Evolutionary conservation across 768 basidiomycete genomes (phyloP).

Genomic region (Boletus sp.): DNA sequence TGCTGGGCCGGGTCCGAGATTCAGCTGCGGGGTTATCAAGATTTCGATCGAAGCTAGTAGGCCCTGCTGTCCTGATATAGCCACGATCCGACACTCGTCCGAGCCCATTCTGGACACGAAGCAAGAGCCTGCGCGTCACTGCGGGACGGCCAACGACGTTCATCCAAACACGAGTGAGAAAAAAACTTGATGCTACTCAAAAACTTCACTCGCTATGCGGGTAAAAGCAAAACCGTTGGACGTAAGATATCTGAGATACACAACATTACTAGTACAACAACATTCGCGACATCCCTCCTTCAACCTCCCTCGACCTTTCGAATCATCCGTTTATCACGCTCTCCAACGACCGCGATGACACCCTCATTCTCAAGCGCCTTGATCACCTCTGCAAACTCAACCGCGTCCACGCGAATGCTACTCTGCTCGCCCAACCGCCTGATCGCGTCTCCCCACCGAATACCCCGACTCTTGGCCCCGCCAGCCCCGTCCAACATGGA

Average conservation of each 20-base stretch:
- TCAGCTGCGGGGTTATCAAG: neutral
- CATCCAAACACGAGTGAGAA: neutral
- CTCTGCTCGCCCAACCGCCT: conserved; percentile 81
- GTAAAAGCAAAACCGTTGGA: neutral
- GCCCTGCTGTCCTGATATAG: conserved; percentile 16
- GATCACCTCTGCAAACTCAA: conserved; percentile 82
- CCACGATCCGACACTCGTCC: neutral
- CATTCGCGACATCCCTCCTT: neutral
- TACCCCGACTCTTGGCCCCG: conserved; percentile 51
- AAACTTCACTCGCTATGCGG: neutral
- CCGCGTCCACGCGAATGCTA: conserved; percentile 70
- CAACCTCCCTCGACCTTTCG: conserved; percentile 54
- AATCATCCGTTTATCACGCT: conserved; percentile 82
- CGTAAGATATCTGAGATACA: conserved; percentile 5
- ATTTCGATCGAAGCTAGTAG: neutral
- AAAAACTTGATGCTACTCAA: neutral
- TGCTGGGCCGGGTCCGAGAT: neutral
- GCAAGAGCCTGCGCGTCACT: neutral
- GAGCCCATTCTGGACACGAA: neutral
- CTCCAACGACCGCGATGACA: conserved; percentile 79
- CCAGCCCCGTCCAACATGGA: conserved; percentile 54
- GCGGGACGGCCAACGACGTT: neutral
- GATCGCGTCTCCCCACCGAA: conserved; percentile 83
- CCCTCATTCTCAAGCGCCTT: conserved; percentile 84
- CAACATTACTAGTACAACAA: neutral